These are phyloP conservation scores for Hortiboletus rubellus DNA, from an alignment of 1,284 basidiomycete genomes.

Conservation along the genomic window DNA sequence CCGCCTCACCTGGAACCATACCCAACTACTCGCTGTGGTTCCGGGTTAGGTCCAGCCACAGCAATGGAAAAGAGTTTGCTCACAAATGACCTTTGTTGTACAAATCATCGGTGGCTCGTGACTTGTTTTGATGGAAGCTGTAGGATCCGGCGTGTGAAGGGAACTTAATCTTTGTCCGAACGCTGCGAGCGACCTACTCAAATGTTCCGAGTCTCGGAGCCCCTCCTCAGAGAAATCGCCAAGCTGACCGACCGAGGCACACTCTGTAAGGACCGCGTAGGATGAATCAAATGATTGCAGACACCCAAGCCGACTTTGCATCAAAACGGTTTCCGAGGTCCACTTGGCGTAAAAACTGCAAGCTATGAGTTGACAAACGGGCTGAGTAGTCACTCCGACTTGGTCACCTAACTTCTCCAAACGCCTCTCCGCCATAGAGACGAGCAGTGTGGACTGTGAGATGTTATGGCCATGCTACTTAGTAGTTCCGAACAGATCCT, in stretches of 20 bases:
- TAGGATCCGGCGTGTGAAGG: conserved; percentile 34
- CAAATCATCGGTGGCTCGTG: conserved; percentile 40
- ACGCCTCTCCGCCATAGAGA: conserved; percentile 33
- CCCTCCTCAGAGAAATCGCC: conserved; percentile 26
- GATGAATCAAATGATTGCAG: background rate
- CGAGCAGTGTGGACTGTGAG: conserved; percentile 29
- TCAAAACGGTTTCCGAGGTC: conserved; percentile 28
- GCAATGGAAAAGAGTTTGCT: conserved; percentile 11
- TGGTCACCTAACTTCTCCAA: conserved; percentile 28
- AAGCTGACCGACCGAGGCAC: conserved; percentile 23
- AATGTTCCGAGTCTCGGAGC: conserved; percentile 18
- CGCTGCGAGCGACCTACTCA: conserved; percentile 27
- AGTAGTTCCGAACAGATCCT: conserved; percentile 22
- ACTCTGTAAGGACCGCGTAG: conserved; percentile 5
- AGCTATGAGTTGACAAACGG: background rate
- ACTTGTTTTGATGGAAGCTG: conserved; percentile 34
- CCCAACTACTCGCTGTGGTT: conserved; percentile 42
- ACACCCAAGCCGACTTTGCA: conserved; percentile 24
- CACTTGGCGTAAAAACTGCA: conserved; percentile 29
- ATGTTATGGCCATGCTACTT: conserved; percentile 22
- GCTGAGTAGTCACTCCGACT: background rate
- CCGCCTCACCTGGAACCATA: conserved; percentile 40
- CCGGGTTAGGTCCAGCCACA: conserved; percentile 21
- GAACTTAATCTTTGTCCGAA: conserved; percentile 26
- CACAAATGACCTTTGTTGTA: conserved; percentile 45